Evolutionary conservation across 257 asterid species (phyloP).

Genomic region (Solanum tacnaense): DNA sequence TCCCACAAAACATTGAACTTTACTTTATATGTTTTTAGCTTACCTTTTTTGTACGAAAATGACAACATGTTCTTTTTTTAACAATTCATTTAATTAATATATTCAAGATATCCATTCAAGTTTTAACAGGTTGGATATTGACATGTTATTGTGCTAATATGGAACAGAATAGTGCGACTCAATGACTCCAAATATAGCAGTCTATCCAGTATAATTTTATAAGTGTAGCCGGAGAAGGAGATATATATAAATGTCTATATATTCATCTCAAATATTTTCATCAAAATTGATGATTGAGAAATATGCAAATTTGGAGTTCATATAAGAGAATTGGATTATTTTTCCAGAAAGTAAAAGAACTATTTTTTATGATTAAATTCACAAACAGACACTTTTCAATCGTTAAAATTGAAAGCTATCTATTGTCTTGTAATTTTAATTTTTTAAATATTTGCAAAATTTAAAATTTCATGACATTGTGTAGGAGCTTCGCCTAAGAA

Average conservation of each 20-base stretch:
- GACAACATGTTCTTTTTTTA: neutral
- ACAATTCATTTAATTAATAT: neutral
- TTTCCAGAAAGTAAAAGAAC: neutral
- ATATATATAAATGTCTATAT: no score
- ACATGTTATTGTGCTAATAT: neutral
- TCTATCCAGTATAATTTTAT: neutral
- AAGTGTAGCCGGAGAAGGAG: accelerated
- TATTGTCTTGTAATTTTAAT: neutral
- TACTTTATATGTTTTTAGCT: neutral
- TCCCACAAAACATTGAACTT: neutral
- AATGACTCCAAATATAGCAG: neutral
- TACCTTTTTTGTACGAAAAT: slow-evolving; percentile 3
- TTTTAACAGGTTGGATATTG: neutral
- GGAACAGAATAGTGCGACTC: neutral
- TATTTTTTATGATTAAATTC: neutral
- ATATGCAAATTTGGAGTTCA: neutral
- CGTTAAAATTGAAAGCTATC: neutral
- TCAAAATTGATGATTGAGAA: neutral
- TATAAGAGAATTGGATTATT: neutral
- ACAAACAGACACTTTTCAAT: neutral
- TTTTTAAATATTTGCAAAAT: neutral
- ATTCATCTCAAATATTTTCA: no score
- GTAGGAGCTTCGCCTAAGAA: neutral
- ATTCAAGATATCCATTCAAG: neutral
- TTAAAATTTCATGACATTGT: neutral